Evolutionary conservation across 345 rosid genomes (phyloP), one percentile per base, ranked within the genome.

Genomic region (Dipteronia sinensis): DNA sequence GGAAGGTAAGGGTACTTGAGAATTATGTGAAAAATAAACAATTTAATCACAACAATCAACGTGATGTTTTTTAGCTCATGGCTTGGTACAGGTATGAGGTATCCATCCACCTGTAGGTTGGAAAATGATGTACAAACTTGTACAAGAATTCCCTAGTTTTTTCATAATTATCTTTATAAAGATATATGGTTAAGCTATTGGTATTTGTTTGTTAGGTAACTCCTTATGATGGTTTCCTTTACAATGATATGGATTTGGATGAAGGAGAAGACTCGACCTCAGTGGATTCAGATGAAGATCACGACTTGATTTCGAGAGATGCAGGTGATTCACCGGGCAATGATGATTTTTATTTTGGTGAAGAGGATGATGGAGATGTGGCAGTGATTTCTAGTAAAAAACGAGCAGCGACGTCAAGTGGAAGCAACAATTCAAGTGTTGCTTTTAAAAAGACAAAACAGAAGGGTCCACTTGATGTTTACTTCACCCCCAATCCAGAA

Each of bases 251-350:
- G 20, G 49, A n/a, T 72, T 56, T 65, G 20, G 75, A 56, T 56
- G 65, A 40, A 72, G 75, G 5, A 3, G 51, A 56, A 55, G n/a
- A 56, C 19, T 72, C 47, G n/a, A 38, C 13, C 12, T 34, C n/a
- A 2, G 38, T 49, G 12, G 75, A 72, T 56, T 72, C 65, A 19
- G 75, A 56, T 8, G 65, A 56, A 29, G 75, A 56, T 19, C 75
- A 17, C 1, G 31, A 72, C 75, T 55, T 20, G 15, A 38, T n/a
- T 17, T 55, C 1, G 2, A 72, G 49, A 17, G 51, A 72, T 55
- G 65, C 51, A 10, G 62, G 34, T 29, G 34, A 29, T 29, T 29
- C 34, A 29, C 34, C 34, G 0, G 34, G 34, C 34, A 29, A 29
- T 29, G 34, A 29, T 29, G 34, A 29, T 29, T 29, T 29, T 29